Percentiles rank a stretch among this genome's conserved stretches.
Conservation (phyloP, 331 rosid genomes). For the Rhamnella rubrinervis region DNA sequence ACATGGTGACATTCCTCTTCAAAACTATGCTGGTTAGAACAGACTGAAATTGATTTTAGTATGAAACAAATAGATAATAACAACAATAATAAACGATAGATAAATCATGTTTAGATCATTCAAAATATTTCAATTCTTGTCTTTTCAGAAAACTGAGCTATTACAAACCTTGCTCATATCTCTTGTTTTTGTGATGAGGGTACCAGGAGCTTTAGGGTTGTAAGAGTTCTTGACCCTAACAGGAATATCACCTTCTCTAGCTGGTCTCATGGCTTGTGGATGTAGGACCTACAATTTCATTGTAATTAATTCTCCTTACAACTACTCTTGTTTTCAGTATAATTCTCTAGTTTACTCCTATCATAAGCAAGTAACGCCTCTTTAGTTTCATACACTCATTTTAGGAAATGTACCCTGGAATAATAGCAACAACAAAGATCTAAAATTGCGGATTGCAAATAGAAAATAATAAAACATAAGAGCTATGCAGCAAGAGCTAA, state of each 20-base stretch:
- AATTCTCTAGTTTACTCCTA: not conserved
- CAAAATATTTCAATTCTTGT: not conserved
- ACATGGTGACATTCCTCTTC: conserved; percentile 73
- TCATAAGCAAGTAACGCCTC: not conserved
- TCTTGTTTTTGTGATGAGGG: conserved; percentile 73
- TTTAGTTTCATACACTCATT: not conserved
- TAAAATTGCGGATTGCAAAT: not conserved
- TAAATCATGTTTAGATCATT: conserved; percentile 13
- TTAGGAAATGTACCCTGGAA: not conserved
- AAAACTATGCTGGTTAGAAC: conserved; percentile 78
- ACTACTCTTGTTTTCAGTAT: not conserved
- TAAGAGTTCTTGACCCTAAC: conserved; percentile 89
- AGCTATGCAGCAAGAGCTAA: not conserved
- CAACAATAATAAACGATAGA: conserved; percentile 5
- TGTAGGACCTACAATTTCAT: conserved; percentile 57
- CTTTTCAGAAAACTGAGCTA: not conserved
- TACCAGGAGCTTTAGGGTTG: conserved; percentile 84
- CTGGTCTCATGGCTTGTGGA: conserved; percentile 93
- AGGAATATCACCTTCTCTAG: conserved; percentile 83
- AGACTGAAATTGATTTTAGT: conserved; percentile 42
- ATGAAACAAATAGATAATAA: not conserved
- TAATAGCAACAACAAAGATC: not conserved
- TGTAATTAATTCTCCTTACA: not conserved
- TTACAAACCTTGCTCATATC: conserved; percentile 79
- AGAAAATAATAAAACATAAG: not conserved